Conservation (phyloP, 163 green algal genomes). For the Chlamydomonas reinhardtii region DNA sequence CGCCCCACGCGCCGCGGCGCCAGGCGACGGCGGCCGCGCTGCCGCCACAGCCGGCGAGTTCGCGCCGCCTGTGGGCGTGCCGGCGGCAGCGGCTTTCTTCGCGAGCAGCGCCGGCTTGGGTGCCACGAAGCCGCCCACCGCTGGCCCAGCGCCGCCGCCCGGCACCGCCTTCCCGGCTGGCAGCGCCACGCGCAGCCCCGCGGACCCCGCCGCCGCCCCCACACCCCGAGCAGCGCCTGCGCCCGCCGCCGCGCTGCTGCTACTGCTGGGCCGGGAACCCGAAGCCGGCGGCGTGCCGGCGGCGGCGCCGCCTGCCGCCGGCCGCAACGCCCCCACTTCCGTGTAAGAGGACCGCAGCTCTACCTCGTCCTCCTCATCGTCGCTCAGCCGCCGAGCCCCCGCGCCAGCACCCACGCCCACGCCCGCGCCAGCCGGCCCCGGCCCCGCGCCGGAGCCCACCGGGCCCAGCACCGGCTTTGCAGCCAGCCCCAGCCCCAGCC, state of each 20-base stretch:
- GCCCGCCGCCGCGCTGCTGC: not conserved
- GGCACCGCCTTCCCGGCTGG: not conserved
- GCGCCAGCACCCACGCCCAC: too few relatives aligned
- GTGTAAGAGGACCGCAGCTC: constrained; percentile 25
- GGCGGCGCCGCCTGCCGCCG: not conserved
- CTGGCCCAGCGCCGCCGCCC: not conserved
- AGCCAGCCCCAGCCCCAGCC: too few relatives aligned
- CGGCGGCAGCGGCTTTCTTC: not conserved
- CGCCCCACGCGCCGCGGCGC: too few relatives aligned
- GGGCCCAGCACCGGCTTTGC: too few relatives aligned
- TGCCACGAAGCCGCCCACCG: not conserved
- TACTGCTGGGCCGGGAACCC: not conserved
- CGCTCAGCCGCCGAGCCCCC: too few relatives aligned
- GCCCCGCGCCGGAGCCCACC: too few relatives aligned
- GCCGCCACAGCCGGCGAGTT: not conserved
- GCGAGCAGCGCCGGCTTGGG: constrained; percentile 38
- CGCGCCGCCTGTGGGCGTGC: not conserved
- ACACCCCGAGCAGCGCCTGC: not conserved
- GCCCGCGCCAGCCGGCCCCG: too few relatives aligned
- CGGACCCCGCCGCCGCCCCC: not conserved
- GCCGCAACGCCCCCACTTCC: not conserved
- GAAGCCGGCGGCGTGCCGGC: not conserved
- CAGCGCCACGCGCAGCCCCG: not conserved
- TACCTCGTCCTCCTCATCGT: constrained; percentile 1
- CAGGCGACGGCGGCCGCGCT: not conserved